Conservation (phyloP, 768 basidiomycete species). For the Boletus insuetus region DNA sequence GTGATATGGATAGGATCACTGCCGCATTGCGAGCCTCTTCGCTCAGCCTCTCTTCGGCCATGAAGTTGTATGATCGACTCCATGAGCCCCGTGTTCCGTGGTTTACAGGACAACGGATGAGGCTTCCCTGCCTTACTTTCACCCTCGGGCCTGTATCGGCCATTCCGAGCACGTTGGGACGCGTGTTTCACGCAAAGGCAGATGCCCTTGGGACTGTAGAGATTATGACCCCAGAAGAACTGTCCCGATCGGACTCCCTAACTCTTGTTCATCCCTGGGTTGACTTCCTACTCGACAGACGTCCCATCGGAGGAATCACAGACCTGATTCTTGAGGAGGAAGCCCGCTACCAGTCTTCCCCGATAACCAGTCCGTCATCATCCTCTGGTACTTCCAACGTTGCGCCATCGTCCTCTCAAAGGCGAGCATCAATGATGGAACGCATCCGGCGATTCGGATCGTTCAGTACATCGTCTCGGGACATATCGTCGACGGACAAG, state of each 20-base stretch:
- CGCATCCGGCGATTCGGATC: background rate
- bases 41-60: background rate
- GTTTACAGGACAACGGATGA: constrained; percentile 1
- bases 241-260: background rate
- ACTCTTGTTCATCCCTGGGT: constrained; percentile 13
- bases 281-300: constrained; percentile 8
- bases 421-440: too few relatives aligned
- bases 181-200: background rate
- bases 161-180: background rate
- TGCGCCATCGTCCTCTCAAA: background rate
- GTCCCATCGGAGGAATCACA: background rate
- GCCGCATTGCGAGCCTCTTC: background rate
- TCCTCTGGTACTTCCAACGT: background rate
- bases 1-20: background rate
- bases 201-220: constrained; percentile 2
- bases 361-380: background rate
- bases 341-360: background rate
- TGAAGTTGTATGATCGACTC: constrained; percentile 4
- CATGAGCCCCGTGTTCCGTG: background rate
- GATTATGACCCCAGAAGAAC: constrained; percentile 5
- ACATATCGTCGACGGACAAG: background rate
- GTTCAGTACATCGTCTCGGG: background rate
- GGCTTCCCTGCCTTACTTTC: constrained; percentile 11
- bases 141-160: background rate
- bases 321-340: background rate